Evolutionary conservation across 352 stramenopile genomes (phyloP).

Genomic region (Globisporangium yorkense): DNA sequence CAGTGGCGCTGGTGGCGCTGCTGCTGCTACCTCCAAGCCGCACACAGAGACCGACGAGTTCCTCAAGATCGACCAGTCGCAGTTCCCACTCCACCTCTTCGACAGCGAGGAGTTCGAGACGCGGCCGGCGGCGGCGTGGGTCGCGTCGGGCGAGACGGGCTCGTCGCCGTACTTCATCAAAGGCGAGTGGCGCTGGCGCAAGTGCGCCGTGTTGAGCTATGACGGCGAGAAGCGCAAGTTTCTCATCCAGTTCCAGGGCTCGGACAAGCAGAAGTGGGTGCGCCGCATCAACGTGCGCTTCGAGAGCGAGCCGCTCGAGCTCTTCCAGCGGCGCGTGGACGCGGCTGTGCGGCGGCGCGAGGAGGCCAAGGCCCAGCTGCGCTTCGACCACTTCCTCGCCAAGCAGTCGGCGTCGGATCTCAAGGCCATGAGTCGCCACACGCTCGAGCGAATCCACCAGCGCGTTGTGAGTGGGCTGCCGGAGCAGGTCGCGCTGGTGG

Average conservation of each 20-base stretch:
- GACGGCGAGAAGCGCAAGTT: conserved; percentile 62
- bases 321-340: conserved; percentile 75
- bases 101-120: conserved; percentile 86
- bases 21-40: background rate
- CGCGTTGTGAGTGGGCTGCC: conserved; percentile 81
- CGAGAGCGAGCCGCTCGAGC: conserved; percentile 56
- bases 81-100: conserved; percentile 88
- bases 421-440: conserved; percentile 69
- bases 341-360: conserved; percentile 58
- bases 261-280: conserved; percentile 84
- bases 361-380: conserved; percentile 78
- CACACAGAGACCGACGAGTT: conserved; percentile 43
- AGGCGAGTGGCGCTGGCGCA: conserved; percentile 80
- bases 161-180: conserved; percentile 83
- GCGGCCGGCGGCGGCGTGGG: conserved; percentile 67
- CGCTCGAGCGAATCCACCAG: conserved; percentile 79
- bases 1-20: background rate
- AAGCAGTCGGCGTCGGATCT: conserved; percentile 70
- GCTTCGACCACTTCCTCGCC: conserved; percentile 89
- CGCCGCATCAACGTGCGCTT: conserved; percentile 91
- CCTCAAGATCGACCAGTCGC: conserved; percentile 87
- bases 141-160: conserved; percentile 36
- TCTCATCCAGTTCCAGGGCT: conserved; percentile 81
- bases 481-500: conserved; percentile 42
- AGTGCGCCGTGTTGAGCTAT: conserved; percentile 60